These are phyloP conservation scores for Populus hybrid DNA, from an alignment of 441 rosid genomes.

Conservation along the genomic window DNA sequence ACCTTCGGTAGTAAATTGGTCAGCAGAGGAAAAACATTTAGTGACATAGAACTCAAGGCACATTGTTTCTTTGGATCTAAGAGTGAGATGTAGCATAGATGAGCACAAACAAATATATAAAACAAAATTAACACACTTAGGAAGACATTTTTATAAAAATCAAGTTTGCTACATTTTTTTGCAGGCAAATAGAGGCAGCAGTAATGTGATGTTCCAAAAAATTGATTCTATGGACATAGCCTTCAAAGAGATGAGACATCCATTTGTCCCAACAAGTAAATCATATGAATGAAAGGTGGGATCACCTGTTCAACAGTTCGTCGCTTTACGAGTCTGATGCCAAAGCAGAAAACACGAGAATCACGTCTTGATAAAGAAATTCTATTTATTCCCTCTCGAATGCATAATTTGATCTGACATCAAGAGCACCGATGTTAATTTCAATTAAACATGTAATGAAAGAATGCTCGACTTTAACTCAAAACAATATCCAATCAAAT, in stretches of 20 bases:
- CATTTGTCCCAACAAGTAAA: neutral
- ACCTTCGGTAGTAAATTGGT: slow-evolving; percentile 31
- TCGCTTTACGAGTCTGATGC: slow-evolving; percentile 71
- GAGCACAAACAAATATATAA: neutral
- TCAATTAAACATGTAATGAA: neutral
- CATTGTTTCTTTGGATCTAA: neutral
- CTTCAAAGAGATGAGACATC: neutral
- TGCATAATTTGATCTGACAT: slow-evolving; percentile 56
- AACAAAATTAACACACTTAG: neutral
- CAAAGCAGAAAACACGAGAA: slow-evolving; percentile 64
- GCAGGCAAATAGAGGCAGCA: neutral
- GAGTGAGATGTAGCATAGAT: neutral
- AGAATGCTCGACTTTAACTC: neutral
- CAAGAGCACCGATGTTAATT: neutral
- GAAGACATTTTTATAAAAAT: neutral
- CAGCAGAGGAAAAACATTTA: neutral
- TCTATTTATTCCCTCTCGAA: slow-evolving; percentile 65
- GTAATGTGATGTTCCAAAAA: neutral
- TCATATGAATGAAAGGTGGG: neutral
- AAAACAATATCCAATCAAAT: neutral
- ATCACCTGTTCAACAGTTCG: slow-evolving; percentile 65
- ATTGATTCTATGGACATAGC: neutral
- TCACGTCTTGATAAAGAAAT: slow-evolving; percentile 61
- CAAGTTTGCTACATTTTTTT: neutral
- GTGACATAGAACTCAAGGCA: neutral